Evolutionary conservation across 352 stramenopile species (phyloP).

Genomic region (Phytophthora boehmeriae): DNA sequence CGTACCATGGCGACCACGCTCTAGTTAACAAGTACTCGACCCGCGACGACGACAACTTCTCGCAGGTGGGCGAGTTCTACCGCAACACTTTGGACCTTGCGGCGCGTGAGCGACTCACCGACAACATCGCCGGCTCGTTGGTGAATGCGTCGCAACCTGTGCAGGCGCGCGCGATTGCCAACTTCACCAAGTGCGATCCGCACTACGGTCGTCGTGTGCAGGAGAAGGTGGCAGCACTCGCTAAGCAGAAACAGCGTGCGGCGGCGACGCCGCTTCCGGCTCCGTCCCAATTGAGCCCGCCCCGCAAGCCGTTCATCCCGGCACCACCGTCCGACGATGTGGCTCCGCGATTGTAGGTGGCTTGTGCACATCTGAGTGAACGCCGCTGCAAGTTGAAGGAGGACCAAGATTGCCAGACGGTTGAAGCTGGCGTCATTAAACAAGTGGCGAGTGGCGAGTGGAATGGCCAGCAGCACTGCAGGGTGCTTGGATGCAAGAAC

Average conservation of each 20-base stretch:
- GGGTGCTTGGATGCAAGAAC: background rate
- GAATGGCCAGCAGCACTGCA: background rate
- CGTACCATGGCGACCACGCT: conserved; percentile 44
- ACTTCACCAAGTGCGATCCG: conserved; percentile 87
- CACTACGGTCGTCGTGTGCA: conserved; percentile 86
- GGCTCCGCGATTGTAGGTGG: conserved; percentile 52
- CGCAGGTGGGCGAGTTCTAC: conserved; percentile 87
- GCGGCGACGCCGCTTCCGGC: conserved; percentile 15
- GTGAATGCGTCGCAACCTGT: conserved; percentile 83
- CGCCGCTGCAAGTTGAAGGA: conserved; percentile 1
- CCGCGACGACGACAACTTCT: conserved; percentile 91
- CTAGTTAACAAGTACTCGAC: conserved; percentile 73
- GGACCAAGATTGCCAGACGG: background rate
- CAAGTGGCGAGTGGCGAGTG: background rate
- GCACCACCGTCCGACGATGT: conserved; percentile 57
- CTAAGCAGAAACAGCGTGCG: conserved; percentile 23
- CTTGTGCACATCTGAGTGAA: too few species aligned
- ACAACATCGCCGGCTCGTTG: conserved; percentile 88
- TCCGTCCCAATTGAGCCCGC: conserved; percentile 61
- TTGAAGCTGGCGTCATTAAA: conserved; percentile 22
- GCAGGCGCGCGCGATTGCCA: conserved; percentile 83
- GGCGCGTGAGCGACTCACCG: conserved; percentile 76
- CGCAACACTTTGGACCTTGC: conserved; percentile 73
- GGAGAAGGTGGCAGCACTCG: conserved; percentile 67
- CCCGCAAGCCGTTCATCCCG: conserved; percentile 58